Percentiles rank a stretch among this genome's conserved stretches.
Conservation (phyloP, 1,284 basidiomycete species). For the Coriolopsis trogii region DNA sequence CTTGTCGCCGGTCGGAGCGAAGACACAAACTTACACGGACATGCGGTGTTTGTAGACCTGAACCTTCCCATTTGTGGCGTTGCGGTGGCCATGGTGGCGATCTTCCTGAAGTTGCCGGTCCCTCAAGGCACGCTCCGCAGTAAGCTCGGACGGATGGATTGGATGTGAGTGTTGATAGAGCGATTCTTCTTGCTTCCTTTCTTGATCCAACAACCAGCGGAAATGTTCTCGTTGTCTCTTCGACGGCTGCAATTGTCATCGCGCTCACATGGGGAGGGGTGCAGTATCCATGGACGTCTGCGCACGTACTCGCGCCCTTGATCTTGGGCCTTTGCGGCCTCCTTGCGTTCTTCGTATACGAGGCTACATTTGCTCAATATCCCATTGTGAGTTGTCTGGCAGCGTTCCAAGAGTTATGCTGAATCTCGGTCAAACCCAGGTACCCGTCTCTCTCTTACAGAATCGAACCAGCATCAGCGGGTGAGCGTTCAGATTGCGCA, state of each 20-base stretch:
- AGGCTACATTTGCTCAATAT: constrained; percentile 2
- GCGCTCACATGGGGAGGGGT: constrained; percentile 29
- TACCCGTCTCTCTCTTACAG: constrained; percentile 21
- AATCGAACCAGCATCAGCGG: constrained; percentile 37
- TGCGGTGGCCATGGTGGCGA: constrained; percentile 7
- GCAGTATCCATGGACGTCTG: constrained; percentile 18
- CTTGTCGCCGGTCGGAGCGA: too few relatives aligned
- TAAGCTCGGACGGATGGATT: constrained; percentile 16
- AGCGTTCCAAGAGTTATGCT: constrained; percentile 21
- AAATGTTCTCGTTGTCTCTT: constrained; percentile 21
- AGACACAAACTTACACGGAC: background rate
- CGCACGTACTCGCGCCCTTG: constrained; percentile 23
- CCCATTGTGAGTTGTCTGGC: background rate
- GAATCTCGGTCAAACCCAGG: constrained; percentile 23
- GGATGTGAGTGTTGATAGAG: constrained; percentile 8
- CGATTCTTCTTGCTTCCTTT: background rate
- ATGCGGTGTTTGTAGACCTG: constrained; percentile 6
- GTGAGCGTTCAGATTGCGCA: constrained; percentile 4
- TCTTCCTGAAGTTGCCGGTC: constrained; percentile 15
- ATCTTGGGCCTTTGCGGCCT: constrained; percentile 24
- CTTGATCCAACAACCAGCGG: constrained; percentile 12
- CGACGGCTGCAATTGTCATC: constrained; percentile 19
- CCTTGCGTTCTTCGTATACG: constrained; percentile 22
- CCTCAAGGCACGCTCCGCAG: constrained; percentile 3
- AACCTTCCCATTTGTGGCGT: constrained; percentile 19